These are phyloP conservation scores for Ceratobasidium sp. DNA, from an alignment of 1,284 basidiomycete species.

Conservation along the genomic window DNA sequence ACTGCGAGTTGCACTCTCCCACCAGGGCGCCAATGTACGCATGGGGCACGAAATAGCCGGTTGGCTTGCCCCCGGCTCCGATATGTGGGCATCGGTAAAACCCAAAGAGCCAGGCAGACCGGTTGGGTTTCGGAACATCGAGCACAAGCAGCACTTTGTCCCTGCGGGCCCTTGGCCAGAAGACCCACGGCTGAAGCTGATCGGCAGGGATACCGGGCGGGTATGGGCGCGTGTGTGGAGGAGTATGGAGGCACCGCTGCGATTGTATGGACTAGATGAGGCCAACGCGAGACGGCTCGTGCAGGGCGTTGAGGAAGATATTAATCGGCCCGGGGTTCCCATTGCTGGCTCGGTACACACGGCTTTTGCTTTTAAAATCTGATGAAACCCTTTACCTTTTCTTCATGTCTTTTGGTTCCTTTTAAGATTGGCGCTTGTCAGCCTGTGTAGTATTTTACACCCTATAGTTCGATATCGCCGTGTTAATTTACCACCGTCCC, in stretches of 20 bases:
- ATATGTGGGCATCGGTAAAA: background rate
- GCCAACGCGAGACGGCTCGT: constrained; percentile 3
- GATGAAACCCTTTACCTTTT: too few species aligned
- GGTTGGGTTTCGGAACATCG: constrained; percentile 11
- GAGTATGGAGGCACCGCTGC: constrained; percentile 30
- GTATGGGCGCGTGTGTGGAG: constrained; percentile 28
- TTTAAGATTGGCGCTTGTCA: too few species aligned
- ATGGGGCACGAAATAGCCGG: constrained; percentile 29
- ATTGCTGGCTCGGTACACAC: background rate
- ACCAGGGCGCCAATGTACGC: constrained; percentile 26
- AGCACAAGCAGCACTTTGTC: background rate
- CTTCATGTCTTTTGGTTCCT: too few species aligned
- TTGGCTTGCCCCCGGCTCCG: constrained; percentile 23
- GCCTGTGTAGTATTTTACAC: too few species aligned
- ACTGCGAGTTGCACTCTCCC: background rate
- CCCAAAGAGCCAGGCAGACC: background rate
- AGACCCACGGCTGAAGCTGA: background rate
- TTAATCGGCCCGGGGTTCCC: too few species aligned
- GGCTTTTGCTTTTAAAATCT: constrained; percentile 7
- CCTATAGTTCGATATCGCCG: too few species aligned
- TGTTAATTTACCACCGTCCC: too few species aligned
- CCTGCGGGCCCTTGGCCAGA: constrained; percentile 29
- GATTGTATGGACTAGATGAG: constrained; percentile 15
- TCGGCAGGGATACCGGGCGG: background rate
- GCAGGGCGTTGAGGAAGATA: background rate